Base-by-base conservation (phyloP, 1,284 basidiomycete genomes). In the Rhodotorula sp. region DNA sequence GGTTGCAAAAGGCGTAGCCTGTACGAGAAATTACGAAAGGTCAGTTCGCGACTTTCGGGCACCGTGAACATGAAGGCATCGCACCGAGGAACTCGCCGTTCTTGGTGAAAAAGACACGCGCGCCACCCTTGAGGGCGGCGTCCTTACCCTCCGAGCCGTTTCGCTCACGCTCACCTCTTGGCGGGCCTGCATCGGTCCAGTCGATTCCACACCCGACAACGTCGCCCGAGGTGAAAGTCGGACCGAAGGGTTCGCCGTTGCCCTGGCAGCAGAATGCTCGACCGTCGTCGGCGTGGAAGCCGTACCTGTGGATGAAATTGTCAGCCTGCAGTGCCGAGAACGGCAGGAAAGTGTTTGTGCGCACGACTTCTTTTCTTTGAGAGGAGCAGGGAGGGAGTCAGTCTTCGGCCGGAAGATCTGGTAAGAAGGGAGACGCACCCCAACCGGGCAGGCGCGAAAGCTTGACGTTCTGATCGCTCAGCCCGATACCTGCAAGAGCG, bases 271-370 rank as follows among this genome's bases (percentile, higher is more conserved):
- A 87, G 81, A 91, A 93, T 4, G 88, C 85, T 74, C 85, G 87
- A 9, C 94, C 94, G 79, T 93, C 93, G 80, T 96, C 93, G n/a
- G 90, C 92, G 79, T 95, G 91, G 57, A 93, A 97, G 53, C 92
- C 93, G 89, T 91, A 96, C n/a, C 91, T 93, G 66, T 88, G 21
- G 16, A 21, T 14, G 17, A n/a, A 16, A 2, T 8, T 8, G 49
- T 50, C 23, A 49, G 48, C 17, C 7, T n/a, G 23, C 5, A 16
- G 21, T 8, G n/a, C 7, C 25, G 8, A 17, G 4, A 27, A 10
- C 1, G 16, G 25, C 4, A 13, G 12, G 21, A 17, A 4, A 5
- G 14, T 17, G 7, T 53, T 13, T 17, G 16, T 16, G 25, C 61
- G 42, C 25, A 63, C 55, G 55, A 57, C 46, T 64, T 64, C 46